phyloP scores from a whole-genome alignment of 2,329 filamentous ascomycete genomes.

The Paecilomyces sp. region DNA sequence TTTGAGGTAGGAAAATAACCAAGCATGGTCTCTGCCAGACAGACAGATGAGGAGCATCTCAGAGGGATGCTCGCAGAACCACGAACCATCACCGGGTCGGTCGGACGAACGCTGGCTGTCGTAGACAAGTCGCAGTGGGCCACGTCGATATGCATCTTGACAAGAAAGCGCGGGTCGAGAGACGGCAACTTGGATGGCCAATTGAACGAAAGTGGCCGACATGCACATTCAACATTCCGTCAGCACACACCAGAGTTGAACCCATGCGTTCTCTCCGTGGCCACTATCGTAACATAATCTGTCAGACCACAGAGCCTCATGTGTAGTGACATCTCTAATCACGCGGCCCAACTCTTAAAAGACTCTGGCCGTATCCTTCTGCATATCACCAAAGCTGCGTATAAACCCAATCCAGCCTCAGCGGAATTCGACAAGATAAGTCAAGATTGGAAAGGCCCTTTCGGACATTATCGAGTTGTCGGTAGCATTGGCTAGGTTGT shows the following conservation, averaged over 20 bases:
- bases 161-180: neutral
- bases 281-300: neutral
- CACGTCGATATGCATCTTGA: constrained; percentile 5
- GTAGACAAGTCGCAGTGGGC: constrained; percentile 1
- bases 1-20: neutral
- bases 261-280: neutral
- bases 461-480: neutral
- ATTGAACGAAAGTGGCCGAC: constrained; percentile 1
- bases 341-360: neutral
- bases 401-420: neutral
- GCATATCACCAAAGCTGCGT: neutral
- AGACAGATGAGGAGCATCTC: neutral
- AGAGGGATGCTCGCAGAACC: neutral
- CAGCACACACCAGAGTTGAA: neutral
- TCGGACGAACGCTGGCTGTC: neutral
- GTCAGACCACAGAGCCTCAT: neutral
- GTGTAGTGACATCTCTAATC: neutral
- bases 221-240: neutral
- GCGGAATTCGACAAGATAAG: neutral
- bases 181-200: neutral
- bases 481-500: neutral
- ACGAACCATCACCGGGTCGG: neutral
- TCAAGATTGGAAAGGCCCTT: neutral
- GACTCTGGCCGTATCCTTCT: neutral
- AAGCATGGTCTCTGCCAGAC: neutral